A percentile compares a stretch with the other conserved stretches of the same genome.
These are phyloP conservation scores for Lecanosticta acicola DNA, from an alignment of 2,329 filamentous ascomycete species.

Conservation along the genomic window DNA sequence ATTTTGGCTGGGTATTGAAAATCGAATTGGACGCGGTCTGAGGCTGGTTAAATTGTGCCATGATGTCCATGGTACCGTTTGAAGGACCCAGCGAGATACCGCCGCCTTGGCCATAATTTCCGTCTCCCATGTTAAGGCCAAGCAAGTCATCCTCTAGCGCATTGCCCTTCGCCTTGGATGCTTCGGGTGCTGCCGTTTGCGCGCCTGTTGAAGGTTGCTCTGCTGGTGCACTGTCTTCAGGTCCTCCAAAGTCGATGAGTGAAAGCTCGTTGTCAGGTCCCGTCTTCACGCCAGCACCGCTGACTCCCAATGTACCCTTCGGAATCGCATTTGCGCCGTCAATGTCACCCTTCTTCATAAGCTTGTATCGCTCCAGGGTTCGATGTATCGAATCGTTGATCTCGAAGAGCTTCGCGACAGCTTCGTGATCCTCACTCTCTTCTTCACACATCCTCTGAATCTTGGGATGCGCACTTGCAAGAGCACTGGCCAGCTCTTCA, in stretches of 20 bases:
- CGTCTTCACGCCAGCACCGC: constrained; percentile 57
- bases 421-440: constrained; percentile 93
- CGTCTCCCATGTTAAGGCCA: constrained; percentile 74
- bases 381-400: constrained; percentile 99
- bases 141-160: constrained; percentile 85
- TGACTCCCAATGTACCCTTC: constrained; percentile 68
- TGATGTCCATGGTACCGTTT: constrained; percentile 26
- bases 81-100: constrained; percentile 68
- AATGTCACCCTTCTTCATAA: constrained; percentile 91
- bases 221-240: constrained; percentile 48
- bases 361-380: constrained; percentile 89
- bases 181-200: constrained; percentile 30
- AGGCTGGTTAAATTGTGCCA: constrained; percentile 32
- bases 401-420: constrained; percentile 88
- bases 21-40: constrained; percentile 27
- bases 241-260: constrained; percentile 81
- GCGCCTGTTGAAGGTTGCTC: constrained; percentile 10
- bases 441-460: constrained; percentile 99
- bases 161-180: constrained; percentile 48
- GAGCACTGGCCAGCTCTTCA: constrained; percentile 77
- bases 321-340: constrained; percentile 78
- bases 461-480: constrained; percentile 93
- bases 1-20: constrained; percentile 23
- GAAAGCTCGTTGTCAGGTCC: constrained; percentile 75
- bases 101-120: constrained; percentile 66